Evolutionary conservation across 495 filamentous ascomycete genomes (phyloP).

Genomic region (Baudoinia panamericana): DNA sequence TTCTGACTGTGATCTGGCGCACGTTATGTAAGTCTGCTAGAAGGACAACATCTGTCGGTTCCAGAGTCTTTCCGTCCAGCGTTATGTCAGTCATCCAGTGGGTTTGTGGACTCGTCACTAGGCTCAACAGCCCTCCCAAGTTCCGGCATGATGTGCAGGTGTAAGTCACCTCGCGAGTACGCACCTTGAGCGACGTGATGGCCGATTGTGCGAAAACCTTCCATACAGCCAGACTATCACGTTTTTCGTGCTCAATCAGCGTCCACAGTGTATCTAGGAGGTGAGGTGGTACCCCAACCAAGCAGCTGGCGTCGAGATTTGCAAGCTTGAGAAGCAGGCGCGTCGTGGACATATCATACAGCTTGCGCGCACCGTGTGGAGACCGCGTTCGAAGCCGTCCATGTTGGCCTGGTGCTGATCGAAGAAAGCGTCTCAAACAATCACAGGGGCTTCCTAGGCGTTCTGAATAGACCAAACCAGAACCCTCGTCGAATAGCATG

Average conservation of each 20-base stretch:
- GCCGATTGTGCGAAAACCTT: neutral
- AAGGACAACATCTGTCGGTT: neutral
- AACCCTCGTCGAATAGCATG: conserved; percentile 5
- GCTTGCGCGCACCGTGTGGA: too few species aligned
- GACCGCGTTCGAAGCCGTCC: neutral
- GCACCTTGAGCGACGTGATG: neutral
- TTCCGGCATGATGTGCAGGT: neutral
- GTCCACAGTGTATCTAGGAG: neutral
- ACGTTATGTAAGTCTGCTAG: neutral
- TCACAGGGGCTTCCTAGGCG: neutral
- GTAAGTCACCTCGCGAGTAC: neutral
- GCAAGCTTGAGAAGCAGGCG: neutral
- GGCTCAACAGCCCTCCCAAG: neutral
- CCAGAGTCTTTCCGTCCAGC: neutral
- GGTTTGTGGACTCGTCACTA: neutral
- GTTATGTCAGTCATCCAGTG: conserved; percentile 3
- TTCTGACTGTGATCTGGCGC: neutral
- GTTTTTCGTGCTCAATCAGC: neutral
- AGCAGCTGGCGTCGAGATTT: neutral
- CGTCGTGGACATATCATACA: too few species aligned
- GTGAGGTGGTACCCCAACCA: neutral
- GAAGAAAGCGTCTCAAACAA: neutral
- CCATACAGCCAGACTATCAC: neutral
- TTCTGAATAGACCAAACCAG: conserved; percentile 9
- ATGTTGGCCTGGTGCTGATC: neutral